Evolutionary conservation across 2,329 filamentous ascomycete genomes (phyloP).

Genomic region (Ophiostoma fasciatum): DNA sequence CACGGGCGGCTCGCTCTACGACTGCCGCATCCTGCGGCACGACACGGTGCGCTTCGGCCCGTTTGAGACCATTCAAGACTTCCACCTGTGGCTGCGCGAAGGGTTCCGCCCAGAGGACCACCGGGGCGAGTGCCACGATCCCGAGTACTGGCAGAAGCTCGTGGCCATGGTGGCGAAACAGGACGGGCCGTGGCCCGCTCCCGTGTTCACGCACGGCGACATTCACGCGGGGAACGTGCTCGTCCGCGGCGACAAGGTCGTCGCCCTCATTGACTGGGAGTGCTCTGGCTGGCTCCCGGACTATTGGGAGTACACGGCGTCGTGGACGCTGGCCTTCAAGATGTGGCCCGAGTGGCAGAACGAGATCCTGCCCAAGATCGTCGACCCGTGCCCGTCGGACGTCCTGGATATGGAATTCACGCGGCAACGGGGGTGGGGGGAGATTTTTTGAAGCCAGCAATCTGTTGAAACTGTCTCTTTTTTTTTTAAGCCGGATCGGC

Average conservation of each 20-base stretch:
- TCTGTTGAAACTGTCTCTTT: no score
- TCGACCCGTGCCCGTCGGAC: background rate
- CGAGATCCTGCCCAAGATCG: background rate
- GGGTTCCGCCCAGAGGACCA: background rate
- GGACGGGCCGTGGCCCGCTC: background rate
- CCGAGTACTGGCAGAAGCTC: no score
- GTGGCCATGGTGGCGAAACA: background rate
- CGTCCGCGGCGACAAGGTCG: slow-evolving; percentile 22
- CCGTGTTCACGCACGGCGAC: slow-evolving; percentile 39
- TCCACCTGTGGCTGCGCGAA: slow-evolving; percentile 1
- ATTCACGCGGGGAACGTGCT: slow-evolving; percentile 36
- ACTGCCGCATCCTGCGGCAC: background rate
- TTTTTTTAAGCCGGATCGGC: no score
- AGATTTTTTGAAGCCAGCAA: no score
- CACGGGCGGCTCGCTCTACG: background rate
- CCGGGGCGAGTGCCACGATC: background rate
- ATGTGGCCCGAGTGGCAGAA: no score
- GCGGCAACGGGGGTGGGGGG: no score
- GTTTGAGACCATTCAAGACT: background rate
- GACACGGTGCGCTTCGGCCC: background rate
- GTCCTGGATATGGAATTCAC: no score
- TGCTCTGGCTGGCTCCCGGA: slow-evolving; percentile 29
- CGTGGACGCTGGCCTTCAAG: background rate
- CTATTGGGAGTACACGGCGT: slow-evolving; percentile 21
- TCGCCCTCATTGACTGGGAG: slow-evolving; percentile 33